These are phyloP conservation scores for Trichophyton mentagrophytes DNA, from an alignment of 2,329 filamentous ascomycete genomes.

Conservation along the genomic window DNA sequence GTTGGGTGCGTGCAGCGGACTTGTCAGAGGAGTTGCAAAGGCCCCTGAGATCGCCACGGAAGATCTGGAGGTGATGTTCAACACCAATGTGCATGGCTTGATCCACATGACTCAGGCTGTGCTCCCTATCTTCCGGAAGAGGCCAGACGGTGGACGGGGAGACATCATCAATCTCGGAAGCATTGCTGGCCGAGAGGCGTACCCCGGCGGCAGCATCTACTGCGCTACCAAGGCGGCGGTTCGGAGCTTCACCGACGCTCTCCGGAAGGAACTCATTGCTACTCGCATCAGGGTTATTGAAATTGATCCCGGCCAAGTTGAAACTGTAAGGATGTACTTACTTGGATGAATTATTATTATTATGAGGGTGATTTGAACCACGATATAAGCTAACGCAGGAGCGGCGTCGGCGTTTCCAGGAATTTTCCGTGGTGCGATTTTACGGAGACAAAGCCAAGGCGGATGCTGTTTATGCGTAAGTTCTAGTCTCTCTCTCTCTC, in stretches of 20 bases:
- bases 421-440: conserved; percentile 82
- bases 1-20: conserved; percentile 44
- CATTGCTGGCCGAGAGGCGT: conserved; percentile 80
- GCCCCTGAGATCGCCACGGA: conserved; percentile 70
- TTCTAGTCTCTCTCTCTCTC: conserved; percentile 11
- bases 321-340: conserved; percentile 48
- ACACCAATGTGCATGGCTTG: conserved; percentile 85
- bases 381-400: background rate
- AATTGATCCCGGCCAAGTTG: conserved; percentile 83
- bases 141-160: conserved; percentile 58
- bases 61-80: conserved; percentile 79
- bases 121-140: conserved; percentile 63
- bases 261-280: conserved; percentile 71
- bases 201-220: conserved; percentile 78
- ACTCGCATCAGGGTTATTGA: conserved; percentile 73
- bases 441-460: conserved; percentile 81
- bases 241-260: conserved; percentile 65
- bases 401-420: conserved; percentile 31
- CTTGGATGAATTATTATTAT: no score
- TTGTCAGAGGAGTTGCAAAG: conserved; percentile 77
- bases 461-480: conserved; percentile 74
- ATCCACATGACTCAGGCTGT: conserved; percentile 95
- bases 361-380: background rate
- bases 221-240: conserved; percentile 88
- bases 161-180: conserved; percentile 95